A percentile compares a stretch with the other conserved stretches of the same genome.
phyloP scores from a whole-genome alignment of 1,139 yeast species.

The Suhomyces terraborum region DNA sequence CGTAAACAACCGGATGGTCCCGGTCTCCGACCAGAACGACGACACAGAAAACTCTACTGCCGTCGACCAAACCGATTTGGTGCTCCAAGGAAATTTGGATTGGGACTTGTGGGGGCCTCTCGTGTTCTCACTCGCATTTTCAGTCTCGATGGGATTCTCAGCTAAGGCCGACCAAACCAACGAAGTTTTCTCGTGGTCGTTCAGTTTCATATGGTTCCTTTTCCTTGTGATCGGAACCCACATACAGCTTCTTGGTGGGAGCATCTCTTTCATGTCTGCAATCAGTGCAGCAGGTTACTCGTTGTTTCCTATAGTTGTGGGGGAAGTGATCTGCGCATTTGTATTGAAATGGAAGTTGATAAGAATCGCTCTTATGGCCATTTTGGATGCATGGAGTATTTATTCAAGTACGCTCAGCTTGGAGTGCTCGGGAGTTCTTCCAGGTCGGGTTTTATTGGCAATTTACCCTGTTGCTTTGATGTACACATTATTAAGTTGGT shows the following conservation, averaged over 20 bases:
- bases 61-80: slow-evolving; percentile 10
- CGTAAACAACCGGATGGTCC: slow-evolving; percentile 31
- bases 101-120: slow-evolving; percentile 95
- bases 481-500: slow-evolving; percentile 75
- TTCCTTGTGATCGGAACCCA: slow-evolving; percentile 62
- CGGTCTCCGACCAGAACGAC: slow-evolving; percentile 33
- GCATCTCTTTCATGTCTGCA: slow-evolving; percentile 74
- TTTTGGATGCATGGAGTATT: slow-evolving; percentile 71
- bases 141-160: slow-evolving; percentile 54
- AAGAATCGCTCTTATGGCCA: slow-evolving; percentile 53
- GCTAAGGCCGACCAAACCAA: slow-evolving; percentile 43
- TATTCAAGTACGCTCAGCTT: slow-evolving; percentile 68
- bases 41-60: slow-evolving; percentile 22
- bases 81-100: slow-evolving; percentile 47
- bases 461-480: slow-evolving; percentile 78
- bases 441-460: slow-evolving; percentile 71
- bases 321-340: slow-evolving; percentile 61
- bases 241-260: slow-evolving; percentile 75
- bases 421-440: slow-evolving; percentile 67
- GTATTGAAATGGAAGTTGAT: slow-evolving; percentile 53
- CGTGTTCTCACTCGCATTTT: slow-evolving; percentile 64
- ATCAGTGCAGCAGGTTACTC: slow-evolving; percentile 82
- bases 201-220: slow-evolving; percentile 56
- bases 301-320: slow-evolving; percentile 72
- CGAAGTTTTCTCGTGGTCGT: slow-evolving; percentile 53